Base-by-base conservation (phyloP, 2,329 filamentous ascomycete genomes). In the Aspergillus brasiliensis region DNA sequence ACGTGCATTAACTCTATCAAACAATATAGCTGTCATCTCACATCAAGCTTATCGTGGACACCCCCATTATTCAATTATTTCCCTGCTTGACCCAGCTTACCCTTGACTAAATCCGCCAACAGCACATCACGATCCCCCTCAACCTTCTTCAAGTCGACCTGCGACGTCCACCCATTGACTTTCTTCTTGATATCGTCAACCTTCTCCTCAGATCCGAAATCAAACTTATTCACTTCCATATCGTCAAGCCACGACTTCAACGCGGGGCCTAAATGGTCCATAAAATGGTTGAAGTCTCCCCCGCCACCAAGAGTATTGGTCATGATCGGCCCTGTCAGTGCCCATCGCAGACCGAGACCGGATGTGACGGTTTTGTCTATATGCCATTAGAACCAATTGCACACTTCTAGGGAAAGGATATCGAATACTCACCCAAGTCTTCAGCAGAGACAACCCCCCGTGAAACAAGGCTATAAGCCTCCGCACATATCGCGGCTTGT, bases 401-500 rank as follows among this genome's bases (percentile, higher is more conserved):
- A 27, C 8, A 19, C 19, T 8, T 3, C 6, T 21, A 37, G 8
- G 2, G 17, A 10, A 19, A 13, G 31, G n/a, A 8, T 4, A 11
- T 21, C 6, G 5, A 5, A 4, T 51, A 52, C 60, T 57, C 27
- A 66, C 64, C 60, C 13, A 66, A 21, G 37, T 66, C 62, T 13
- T 64, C 58, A 0, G 64, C 58, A 3, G 64, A 66, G 10, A 66
- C 62, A 3, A 78, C 65, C 3, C 75, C 75, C 8, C 73, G 63
- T 5, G 61, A 62, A 6, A 78, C 68, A 5, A 79, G 63, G 51
- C 70, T 71, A 52, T 74, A 73, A 0, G 75, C 73, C 61, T 80
- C 77, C 3, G 69, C 69, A 37, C 71, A 67, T 0, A 80, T 65
- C 1, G 76, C 75, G 0, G 73, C 72, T 59, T 82, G 80, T 0